Base-by-base conservation (phyloP, 805 yeast species). In the Ogataea polymorpha region DNA sequence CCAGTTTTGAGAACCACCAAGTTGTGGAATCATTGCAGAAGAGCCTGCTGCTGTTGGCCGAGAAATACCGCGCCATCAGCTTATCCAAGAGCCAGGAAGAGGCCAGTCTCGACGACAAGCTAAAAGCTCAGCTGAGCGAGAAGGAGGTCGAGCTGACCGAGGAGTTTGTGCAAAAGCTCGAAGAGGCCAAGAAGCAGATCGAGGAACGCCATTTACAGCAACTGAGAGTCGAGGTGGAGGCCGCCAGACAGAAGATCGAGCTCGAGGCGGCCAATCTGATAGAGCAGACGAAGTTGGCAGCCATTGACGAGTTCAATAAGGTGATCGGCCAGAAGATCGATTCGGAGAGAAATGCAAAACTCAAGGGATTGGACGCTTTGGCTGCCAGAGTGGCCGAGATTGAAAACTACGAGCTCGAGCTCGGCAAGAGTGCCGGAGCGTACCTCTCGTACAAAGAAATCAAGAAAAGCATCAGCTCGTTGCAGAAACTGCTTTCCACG, bases 221-320 rank as follows among this genome's bases (percentile, higher is more conserved):
- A 49, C 68, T 91, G 50, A 59, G 63, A 15, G 64, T 69, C 13
- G 96, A 89, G 62, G 70, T 89, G 39, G 77, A 76, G 49, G 80
- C 85, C 26, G 75, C 88, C 43, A 78, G 76, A 58, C 70, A 77
- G 51, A 77, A 80, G 10, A 71, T 90, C 37, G 65, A 79, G 32
- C 72, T 79, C 33, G 85, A 86, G 48, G 90, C 89, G 14, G 80
- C 80, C 44, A 89, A 87, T 63, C 80, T 81, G 40, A 74, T 87
- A 23, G 68, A 79, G 8, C 70, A 83, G 58, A 77, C 82, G 42
- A 77, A 86, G 54, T 67, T 81, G 37, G 81, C 79, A 50, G 82
- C 84, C 52, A 78, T 87, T 44, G 75, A 80, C 50, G 80, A 78
- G 56, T 80, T 86, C 59, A 76, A 80, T 47, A 67, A 71, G 39